Evolutionary conservation across 1,139 yeast genomes (phyloP).

Genomic region (Kodamaea plutei): DNA sequence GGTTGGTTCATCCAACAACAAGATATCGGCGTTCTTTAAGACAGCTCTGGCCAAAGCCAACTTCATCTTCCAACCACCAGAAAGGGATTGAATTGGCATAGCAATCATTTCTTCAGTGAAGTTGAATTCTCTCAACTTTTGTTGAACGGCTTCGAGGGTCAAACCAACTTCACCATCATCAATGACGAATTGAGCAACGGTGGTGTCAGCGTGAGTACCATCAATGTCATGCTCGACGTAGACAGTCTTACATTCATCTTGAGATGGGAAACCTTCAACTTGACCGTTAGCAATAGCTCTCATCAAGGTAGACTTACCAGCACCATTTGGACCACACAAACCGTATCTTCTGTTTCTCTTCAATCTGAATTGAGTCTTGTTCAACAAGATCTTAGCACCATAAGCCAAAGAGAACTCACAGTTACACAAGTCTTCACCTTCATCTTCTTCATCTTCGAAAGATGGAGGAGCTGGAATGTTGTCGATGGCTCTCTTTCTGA

Average conservation of each 20-base stretch:
- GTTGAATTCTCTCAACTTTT: slow-evolving; percentile 79
- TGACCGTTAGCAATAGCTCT: slow-evolving; percentile 99
- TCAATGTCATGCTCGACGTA: slow-evolving; percentile 99
- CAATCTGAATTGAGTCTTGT: slow-evolving; percentile 98
- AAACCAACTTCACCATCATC: slow-evolving; percentile 78
- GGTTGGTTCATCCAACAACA: slow-evolving; percentile 98
- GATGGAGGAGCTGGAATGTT: slow-evolving; percentile 95
- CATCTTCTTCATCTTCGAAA: slow-evolving; percentile 98
- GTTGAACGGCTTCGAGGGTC: slow-evolving; percentile 63
- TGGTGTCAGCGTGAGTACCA: slow-evolving; percentile 94
- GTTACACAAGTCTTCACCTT: slow-evolving; percentile 99
- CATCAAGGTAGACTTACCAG: slow-evolving; percentile 99
- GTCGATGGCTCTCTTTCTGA: slow-evolving; percentile 94
- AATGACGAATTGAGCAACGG: slow-evolving; percentile 86
- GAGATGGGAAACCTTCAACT: slow-evolving; percentile 99
- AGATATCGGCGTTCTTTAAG: slow-evolving; percentile 96
- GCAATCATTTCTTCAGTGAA: slow-evolving; percentile 88
- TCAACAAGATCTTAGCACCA: slow-evolving; percentile 99
- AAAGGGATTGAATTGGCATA: slow-evolving; percentile 92
- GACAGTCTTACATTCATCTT: slow-evolving; percentile 97
- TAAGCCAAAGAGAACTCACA: slow-evolving; percentile 99
- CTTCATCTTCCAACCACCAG: slow-evolving; percentile 99
- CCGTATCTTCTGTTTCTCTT: slow-evolving; percentile 99
- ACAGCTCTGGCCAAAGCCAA: slow-evolving; percentile 99
- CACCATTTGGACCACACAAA: slow-evolving; percentile 99